These are phyloP conservation scores for Blastocystis sp. DNA, from an alignment of 352 stramenopile genomes.

Conservation along the genomic window DNA sequence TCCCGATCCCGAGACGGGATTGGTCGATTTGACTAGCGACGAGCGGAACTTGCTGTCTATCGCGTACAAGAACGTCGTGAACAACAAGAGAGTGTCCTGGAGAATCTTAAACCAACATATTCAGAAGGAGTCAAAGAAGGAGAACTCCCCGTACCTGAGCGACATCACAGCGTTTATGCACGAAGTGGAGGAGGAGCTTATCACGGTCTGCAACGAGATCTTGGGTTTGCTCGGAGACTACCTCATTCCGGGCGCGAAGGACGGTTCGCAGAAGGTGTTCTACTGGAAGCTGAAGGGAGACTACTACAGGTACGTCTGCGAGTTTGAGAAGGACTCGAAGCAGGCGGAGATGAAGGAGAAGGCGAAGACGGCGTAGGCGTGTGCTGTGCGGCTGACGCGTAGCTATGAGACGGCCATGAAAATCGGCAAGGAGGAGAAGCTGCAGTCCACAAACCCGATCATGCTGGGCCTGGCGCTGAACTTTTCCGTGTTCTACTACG, in stretches of 20 bases:
- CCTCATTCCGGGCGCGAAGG: conserved; percentile 86
- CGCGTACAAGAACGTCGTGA: conserved; percentile 96
- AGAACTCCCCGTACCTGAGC: conserved; percentile 38
- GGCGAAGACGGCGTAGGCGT: conserved; percentile 5
- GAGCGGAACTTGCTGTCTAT: conserved; percentile 73
- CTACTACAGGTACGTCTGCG: conserved; percentile 97
- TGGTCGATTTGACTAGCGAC: conserved; percentile 38
- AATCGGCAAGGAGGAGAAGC: conserved; percentile 76
- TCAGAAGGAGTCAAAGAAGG: conserved; percentile 61
- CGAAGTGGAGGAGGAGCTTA: conserved; percentile 84
- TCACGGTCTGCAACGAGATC: conserved; percentile 94
- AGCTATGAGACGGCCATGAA: conserved; percentile 59
- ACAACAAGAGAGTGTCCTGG: conserved; percentile 93
- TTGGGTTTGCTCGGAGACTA: conserved; percentile 93
- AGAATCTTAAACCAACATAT: conserved; percentile 73
- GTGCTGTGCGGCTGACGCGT: neutral
- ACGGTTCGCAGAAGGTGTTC: conserved; percentile 96
- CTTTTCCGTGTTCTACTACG: conserved; percentile 98
- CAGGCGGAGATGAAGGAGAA: conserved; percentile 80
- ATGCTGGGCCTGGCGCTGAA: conserved; percentile 97
- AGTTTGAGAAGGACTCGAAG: conserved; percentile 92
- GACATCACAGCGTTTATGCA: conserved; percentile 53
- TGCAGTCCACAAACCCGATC: conserved; percentile 96
- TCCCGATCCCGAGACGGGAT: conserved; percentile 68
- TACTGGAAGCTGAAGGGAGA: conserved; percentile 99